phyloP scores from a whole-genome alignment of 2,329 filamentous ascomycete genomes.

The Thielaviopsis euricoi region DNA sequence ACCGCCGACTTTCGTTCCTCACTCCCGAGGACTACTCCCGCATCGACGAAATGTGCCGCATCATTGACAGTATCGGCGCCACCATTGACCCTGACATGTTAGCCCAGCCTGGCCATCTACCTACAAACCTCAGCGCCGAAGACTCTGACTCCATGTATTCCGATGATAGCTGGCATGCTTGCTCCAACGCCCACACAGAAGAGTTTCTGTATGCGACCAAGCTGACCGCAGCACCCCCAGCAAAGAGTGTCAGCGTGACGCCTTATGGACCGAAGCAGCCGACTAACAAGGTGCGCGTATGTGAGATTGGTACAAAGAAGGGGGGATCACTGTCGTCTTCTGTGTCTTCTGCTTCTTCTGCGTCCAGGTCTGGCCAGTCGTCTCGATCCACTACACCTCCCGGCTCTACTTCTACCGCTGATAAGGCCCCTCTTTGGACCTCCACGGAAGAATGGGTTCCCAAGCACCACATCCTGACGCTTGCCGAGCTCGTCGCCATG shows the following conservation, averaged over 20 bases:
- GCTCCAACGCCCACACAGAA: too few species aligned
- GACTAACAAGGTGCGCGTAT: neutral
- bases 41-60: slow-evolving; percentile 5
- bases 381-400: neutral
- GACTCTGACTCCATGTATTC: neutral
- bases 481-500: neutral
- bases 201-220: neutral
- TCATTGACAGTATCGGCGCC: neutral
- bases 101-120: neutral
- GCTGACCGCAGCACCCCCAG: neutral
- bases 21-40: neutral
- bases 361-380: neutral
- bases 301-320: neutral
- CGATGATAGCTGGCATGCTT: neutral
- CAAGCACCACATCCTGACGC: neutral
- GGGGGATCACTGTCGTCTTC: neutral
- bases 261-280: neutral
- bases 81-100: neutral
- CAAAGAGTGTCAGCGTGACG: neutral
- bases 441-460: neutral
- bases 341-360: neutral
- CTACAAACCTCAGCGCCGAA: neutral
- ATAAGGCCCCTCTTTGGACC: neutral
- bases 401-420: neutral
- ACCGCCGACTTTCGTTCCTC: slow-evolving; percentile 2